phyloP scores from a whole-genome alignment of 2,329 filamentous ascomycete genomes.

The Trichoderma arundinaceum region DNA sequence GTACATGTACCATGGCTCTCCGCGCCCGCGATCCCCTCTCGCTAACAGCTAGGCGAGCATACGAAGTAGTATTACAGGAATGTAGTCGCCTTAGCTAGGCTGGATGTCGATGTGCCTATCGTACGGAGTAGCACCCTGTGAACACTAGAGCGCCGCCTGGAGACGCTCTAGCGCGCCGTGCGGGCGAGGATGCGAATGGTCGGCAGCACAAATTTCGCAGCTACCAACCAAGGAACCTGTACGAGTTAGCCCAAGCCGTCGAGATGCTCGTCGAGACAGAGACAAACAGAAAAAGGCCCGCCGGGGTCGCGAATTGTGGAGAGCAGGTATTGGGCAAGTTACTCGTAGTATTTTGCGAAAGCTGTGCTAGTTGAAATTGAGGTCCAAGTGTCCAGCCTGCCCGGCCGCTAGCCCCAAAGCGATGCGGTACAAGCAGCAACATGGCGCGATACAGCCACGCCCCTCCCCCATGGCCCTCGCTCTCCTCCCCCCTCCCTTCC shows the following conservation, averaged over 20 bases:
- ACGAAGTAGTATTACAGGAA: conserved; percentile 10
- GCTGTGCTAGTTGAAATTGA: too few species aligned
- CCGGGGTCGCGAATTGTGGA: conserved; percentile 15
- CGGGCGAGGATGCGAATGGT: conserved; percentile 22
- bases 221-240: too few species aligned
- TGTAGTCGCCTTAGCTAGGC: background rate
- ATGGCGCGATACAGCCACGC: conserved; percentile 13
- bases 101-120: background rate
- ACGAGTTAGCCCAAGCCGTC: background rate
- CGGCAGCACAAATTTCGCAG: background rate
- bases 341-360: conserved; percentile 19
- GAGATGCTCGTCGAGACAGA: too few species aligned
- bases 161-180: conserved; percentile 17
- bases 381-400: conserved; percentile 8
- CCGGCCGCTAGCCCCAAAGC: conserved; percentile 23
- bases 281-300: background rate
- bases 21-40: background rate
- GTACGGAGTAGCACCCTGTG: background rate
- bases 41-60: conserved; percentile 15
- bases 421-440: conserved; percentile 26
- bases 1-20: conserved; percentile 1
- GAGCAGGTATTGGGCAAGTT: conserved; percentile 1
- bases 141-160: background rate
- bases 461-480: conserved; percentile 10
- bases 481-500: too few species aligned